Percentiles rank a stretch among this genome's conserved stretches.
These are phyloP conservation scores for Debaryomyces sp. DNA, from an alignment of 1,139 yeast genomes.

Conservation along the genomic window DNA sequence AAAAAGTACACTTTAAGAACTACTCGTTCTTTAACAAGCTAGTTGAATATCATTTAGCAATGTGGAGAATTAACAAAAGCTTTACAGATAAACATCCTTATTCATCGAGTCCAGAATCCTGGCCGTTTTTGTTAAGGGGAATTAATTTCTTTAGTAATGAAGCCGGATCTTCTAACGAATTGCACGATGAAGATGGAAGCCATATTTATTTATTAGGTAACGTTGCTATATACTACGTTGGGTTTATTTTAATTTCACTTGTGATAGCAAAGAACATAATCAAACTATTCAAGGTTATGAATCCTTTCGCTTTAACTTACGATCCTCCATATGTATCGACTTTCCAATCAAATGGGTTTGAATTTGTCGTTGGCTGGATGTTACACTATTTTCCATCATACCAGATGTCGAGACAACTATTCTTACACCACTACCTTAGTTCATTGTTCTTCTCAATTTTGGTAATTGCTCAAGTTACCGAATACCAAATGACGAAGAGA, in stretches of 20 bases:
- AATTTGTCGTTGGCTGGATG: constrained; percentile 35
- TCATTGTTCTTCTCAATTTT: constrained; percentile 39
- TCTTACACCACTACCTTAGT: constrained; percentile 44
- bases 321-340: constrained; percentile 16
- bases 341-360: constrained; percentile 28
- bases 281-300: constrained; percentile 25
- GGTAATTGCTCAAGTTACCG: constrained; percentile 32
- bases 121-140: constrained; percentile 44
- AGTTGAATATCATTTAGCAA: constrained; percentile 37
- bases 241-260: constrained; percentile 24
- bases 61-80: constrained; percentile 32
- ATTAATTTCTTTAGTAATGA: constrained; percentile 31
- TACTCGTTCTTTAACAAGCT: constrained; percentile 33
- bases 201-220: constrained; percentile 43
- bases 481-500: constrained; percentile 29
- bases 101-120: constrained; percentile 36
- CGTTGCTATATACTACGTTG: constrained; percentile 33
- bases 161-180: constrained; percentile 16
- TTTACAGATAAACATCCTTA: constrained; percentile 31
- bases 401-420: constrained; percentile 33
- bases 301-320: constrained; percentile 32
- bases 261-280: constrained; percentile 23
- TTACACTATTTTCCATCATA: constrained; percentile 42
- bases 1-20: constrained; percentile 27
- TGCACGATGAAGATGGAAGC: constrained; percentile 27